phyloP scores from a whole-genome alignment of 1,284 basidiomycete genomes.

The Inonotus hispidus region DNA sequence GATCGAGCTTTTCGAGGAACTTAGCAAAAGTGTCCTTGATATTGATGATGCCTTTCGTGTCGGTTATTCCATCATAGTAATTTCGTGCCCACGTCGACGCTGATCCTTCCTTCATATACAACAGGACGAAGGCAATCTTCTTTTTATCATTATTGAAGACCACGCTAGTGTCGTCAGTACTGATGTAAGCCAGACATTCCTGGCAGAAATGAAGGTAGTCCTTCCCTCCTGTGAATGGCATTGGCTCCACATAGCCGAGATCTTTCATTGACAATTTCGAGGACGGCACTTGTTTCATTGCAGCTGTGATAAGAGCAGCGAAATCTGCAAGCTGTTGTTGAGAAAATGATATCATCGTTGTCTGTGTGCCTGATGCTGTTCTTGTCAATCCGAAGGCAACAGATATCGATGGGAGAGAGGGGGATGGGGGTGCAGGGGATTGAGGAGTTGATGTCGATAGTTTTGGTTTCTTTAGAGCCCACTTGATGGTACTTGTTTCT shows the following conservation, averaged over 20 bases:
- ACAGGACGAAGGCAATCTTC: not conserved
- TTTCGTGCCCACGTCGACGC: not conserved
- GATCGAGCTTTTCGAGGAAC: not conserved
- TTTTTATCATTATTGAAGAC: not conserved
- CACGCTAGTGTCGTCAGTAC: not conserved
- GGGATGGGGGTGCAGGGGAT: too few relatives aligned
- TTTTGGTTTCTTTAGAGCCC: too few relatives aligned
- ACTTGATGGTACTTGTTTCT: too few relatives aligned
- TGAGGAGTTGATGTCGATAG: too few relatives aligned
- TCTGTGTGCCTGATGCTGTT: too few relatives aligned
- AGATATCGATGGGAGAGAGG: too few relatives aligned
- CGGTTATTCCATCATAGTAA: not conserved
- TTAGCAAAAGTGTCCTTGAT: not conserved
- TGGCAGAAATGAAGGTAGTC: not conserved
- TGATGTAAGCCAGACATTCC: not conserved
- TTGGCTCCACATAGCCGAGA: not conserved
- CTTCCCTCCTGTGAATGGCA: not conserved
- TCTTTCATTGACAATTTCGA: too few relatives aligned
- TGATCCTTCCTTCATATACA: not conserved
- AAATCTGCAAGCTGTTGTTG: too few relatives aligned
- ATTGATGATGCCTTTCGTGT: not conserved
- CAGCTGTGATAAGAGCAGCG: too few relatives aligned
- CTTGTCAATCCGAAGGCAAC: too few relatives aligned
- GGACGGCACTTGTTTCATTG: too few relatives aligned
- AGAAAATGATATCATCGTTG: too few relatives aligned